phyloP scores from a whole-genome alignment of 345 rosid genomes.

The Atalantia buxifolia region DNA sequence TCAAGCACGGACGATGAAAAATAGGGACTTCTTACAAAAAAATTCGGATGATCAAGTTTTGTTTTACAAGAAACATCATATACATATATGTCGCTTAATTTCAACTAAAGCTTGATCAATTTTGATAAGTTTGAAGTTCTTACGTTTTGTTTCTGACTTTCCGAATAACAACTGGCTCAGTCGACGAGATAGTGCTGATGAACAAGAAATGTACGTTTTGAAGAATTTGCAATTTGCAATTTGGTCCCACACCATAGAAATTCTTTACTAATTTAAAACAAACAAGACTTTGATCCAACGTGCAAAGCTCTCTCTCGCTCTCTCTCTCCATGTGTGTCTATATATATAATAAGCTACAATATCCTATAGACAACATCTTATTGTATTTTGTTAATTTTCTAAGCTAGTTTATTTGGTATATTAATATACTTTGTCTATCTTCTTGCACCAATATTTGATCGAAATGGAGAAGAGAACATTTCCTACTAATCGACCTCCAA shows the following conservation, averaged over 20 bases:
- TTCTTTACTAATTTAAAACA: neutral
- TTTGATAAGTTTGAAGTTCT: neutral
- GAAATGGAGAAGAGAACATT: slow-evolving; percentile 20
- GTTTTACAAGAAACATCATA: neutral
- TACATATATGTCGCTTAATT: too few species aligned
- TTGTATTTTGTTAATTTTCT: neutral
- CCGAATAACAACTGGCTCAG: too few species aligned
- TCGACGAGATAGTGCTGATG: neutral
- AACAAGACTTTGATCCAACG: neutral
- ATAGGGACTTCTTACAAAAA: neutral
- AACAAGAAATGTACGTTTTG: too few species aligned
- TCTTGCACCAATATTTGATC: neutral
- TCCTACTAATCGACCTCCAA: slow-evolving; percentile 36
- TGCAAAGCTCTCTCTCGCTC: neutral
- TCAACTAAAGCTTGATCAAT: neutral
- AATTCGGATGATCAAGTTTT: neutral
- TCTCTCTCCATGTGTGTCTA: too few species aligned
- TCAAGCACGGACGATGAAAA: neutral
- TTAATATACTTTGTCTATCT: neutral
- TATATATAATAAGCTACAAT: neutral
- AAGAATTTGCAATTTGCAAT: too few species aligned
- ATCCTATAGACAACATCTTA: neutral
- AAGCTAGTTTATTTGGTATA: neutral
- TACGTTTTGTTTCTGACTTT: neutral
- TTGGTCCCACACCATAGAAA: too few species aligned